Conservation (phyloP, 176 grass and related monocot genomes). For the Bromus sterilis region DNA sequence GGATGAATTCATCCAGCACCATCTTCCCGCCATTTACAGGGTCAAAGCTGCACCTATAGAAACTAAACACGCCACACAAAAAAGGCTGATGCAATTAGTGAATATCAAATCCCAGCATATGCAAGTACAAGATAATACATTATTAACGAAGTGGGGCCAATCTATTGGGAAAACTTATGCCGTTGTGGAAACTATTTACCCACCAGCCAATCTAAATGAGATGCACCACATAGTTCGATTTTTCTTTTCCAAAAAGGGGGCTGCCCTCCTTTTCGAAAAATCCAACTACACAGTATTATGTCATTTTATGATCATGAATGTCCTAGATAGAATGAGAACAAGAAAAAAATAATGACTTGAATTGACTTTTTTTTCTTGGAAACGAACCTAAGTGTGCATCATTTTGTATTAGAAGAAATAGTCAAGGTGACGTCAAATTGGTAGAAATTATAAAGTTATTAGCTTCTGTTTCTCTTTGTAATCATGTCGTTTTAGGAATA, state of each 20-base stretch:
- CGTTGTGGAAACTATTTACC: neutral
- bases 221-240: neutral
- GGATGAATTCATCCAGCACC: conserved; percentile 38
- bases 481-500: neutral
- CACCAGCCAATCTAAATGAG: neutral
- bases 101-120: neutral
- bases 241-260: neutral
- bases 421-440: neutral
- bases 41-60: conserved; percentile 65
- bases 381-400: neutral
- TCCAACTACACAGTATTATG: neutral
- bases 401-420: neutral
- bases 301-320: neutral
- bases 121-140: neutral
- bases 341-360: neutral
- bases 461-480: neutral
- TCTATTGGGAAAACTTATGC: neutral
- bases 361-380: neutral
- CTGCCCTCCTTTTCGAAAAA: neutral
- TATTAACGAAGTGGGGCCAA: neutral
- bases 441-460: neutral
- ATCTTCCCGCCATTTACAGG: conserved; percentile 49
- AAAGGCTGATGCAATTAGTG: neutral
- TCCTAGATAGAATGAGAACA: neutral
- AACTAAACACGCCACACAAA: conserved; percentile 36